Evolutionary conservation across 495 filamentous ascomycete genomes (phyloP), one percentile per base, ranked within the genome.

Genomic region (Penicillium lagena): DNA sequence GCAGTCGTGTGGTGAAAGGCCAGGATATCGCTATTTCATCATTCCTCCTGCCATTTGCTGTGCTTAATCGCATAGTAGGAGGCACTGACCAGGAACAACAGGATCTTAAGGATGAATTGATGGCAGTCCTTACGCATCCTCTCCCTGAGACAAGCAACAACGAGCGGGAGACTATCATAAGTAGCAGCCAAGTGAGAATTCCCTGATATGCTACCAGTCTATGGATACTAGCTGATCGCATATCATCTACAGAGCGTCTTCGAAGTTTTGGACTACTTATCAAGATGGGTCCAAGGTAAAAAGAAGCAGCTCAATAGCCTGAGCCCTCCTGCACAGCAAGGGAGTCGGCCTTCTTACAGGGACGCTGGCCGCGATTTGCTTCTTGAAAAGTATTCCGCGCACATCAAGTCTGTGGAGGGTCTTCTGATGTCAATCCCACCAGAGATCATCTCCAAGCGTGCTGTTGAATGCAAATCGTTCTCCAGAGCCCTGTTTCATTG

Each of bases 401-500:
- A 83, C 48, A 77, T 82, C 43, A 74, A 75, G 38, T 73, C 69
- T 31, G 80, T 89, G 9, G 82, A 85, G 52, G 50, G 56, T 5
- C 64, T 89, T 11, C 60, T 97, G 22, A 66, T 73, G 12, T 72
- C 73, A 13, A 86, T 98, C 42, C 90, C 93, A 12, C 82, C 90
- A 2, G 87, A 95, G 46, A 64, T 93, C 34, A 86, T 96, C 34
- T 89, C 91, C 6, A 75, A 76, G 35, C 80, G 90, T 52, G 90
- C 93, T 9, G 75, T 95, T 12, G 88, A 96, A 54, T 96, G 93
- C 63, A 86, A 85, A 43, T 95, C 93, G 15, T 97, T 87, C 60
- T 84, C 94, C 11, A 77, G 94, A 37, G 94, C 94, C 11, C 68
- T 97, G 15, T 95, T 94, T 58, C 85, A 95, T 54, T 89, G 91